Conservation (phyloP, 1,139 yeast genomes). For the Magnusiomyces tetraspermus region DNA sequence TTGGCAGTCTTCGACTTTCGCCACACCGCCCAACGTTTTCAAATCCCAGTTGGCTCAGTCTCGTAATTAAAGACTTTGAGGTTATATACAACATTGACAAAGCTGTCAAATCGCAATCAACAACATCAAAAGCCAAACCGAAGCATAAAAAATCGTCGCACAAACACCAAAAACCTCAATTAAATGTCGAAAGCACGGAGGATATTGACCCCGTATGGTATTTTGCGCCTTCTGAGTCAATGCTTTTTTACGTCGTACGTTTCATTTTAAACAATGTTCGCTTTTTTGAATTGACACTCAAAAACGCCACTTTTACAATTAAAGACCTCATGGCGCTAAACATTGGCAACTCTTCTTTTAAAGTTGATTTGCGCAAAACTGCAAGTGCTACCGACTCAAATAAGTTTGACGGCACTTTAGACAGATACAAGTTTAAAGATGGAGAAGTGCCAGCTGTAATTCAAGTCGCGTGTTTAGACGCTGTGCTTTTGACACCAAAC, state of each 20-base stretch:
- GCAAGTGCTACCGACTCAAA: slow-evolving; percentile 15
- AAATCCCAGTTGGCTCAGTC: slow-evolving; percentile 33
- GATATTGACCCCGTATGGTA: slow-evolving; percentile 17
- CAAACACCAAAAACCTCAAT: neutral
- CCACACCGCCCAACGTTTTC: slow-evolving; percentile 37
- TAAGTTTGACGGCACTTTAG: slow-evolving; percentile 31
- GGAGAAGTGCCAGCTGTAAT: slow-evolving; percentile 28
- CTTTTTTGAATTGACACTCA: slow-evolving; percentile 25
- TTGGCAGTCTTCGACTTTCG: slow-evolving; percentile 30
- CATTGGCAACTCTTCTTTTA: slow-evolving; percentile 24
- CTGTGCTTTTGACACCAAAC: slow-evolving; percentile 23
- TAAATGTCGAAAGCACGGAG: neutral
- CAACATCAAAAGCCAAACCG: slow-evolving; percentile 3
- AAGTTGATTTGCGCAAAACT: slow-evolving; percentile 25
- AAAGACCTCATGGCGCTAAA: slow-evolving; percentile 24
- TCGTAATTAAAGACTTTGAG: slow-evolving; percentile 27
- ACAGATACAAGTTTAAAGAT: slow-evolving; percentile 23
- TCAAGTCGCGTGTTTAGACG: slow-evolving; percentile 24
- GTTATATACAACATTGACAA: slow-evolving; percentile 26
- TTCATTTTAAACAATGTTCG: slow-evolving; percentile 23
- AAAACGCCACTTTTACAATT: slow-evolving; percentile 23
- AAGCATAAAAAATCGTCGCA: neutral
- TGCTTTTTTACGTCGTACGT: slow-evolving; percentile 21
- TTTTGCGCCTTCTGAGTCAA: slow-evolving; percentile 21
- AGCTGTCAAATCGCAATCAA: slow-evolving; percentile 4